Base-by-base conservation (phyloP, 169 alveolate species). In the Cryptosporidium muris region DNA sequence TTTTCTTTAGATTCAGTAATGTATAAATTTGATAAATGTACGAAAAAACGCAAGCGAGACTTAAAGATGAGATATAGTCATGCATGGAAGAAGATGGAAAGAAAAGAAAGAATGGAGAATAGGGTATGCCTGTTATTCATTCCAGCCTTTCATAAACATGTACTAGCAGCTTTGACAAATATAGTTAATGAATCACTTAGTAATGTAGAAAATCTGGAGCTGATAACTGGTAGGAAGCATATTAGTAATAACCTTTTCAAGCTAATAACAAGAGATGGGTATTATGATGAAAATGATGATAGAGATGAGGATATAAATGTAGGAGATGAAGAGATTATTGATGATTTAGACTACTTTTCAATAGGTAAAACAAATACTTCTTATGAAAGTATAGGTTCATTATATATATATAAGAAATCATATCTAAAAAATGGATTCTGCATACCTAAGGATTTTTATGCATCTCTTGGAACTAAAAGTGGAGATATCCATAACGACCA, bases 1-100 rank as follows among this genome's bases (percentile, higher is more conserved):
- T 74, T 74, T 56, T 74, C 52, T 1, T 45, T 74, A 36, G 82
- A 74, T 7, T 74, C 82, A 25, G 37, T 43, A 14, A 40, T 74
- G 45, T 63, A 4, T 12, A 53, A 25, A 42, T n/a, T 12, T 38
- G 36, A 74, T 14, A 8, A 34, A 37, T 16, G 34, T 54, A 4
- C 63, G 40, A 36, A 2, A 38, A 74, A 11, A 42, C 74, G 40
- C 63, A 58, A 34, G 25, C 25, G 25, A 25, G 25, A 25, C 25
- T 25, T 42, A 9, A 43, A 9, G 63, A 58, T 49, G 64, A 60
- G 12, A 42, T 25, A 25, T 25, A 25, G 25, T 25, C 25, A 25
- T 25, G 25, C 25, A 25, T 25, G 25, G 25, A 25, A 25, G 25
- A 25, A 25, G 25, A 25, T 25, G 25, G 25, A 25, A 0, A 25